A percentile compares a stretch with the other conserved stretches of the same genome.
These are phyloP conservation scores for Heimioporus sp. DNA, from an alignment of 768 basidiomycete genomes.

Conservation along the genomic window DNA sequence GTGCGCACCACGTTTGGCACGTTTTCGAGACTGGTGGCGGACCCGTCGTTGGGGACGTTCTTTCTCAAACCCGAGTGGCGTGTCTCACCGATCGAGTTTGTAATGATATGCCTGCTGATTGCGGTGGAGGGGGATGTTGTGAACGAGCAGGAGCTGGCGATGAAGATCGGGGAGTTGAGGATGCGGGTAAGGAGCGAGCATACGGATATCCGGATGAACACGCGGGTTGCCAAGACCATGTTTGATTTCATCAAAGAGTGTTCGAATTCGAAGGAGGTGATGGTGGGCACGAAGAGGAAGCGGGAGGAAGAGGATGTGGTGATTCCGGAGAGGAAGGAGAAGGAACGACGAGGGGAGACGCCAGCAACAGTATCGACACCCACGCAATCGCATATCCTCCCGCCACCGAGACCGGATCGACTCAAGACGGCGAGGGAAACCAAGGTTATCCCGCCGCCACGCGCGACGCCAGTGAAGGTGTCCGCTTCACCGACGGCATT, in stretches of 20 bases:
- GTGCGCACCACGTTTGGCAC: conserved; percentile 45
- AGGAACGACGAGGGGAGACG: conserved; percentile 13
- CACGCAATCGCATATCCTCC: conserved; percentile 1
- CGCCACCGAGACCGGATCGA: conserved; percentile 23
- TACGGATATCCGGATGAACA: conserved; percentile 66
- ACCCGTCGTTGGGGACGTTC: conserved; percentile 31
- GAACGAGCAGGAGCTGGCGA: conserved; percentile 39
- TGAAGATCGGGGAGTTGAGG: conserved; percentile 52
- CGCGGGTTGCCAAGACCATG: conserved; percentile 53
- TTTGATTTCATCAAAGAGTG: conserved; percentile 46
- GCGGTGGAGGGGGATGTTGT: conserved; percentile 44
- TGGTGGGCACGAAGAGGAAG: conserved; percentile 19
- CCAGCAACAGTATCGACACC: background rate
- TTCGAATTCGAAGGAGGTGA: background rate
- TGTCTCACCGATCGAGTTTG: conserved; percentile 69
- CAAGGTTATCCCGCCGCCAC: conserved; percentile 19
- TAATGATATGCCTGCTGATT: conserved; percentile 54
- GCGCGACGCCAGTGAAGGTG: conserved; percentile 1
- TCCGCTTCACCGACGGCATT: background rate
- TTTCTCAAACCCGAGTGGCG: conserved; percentile 45
- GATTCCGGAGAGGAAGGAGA: conserved; percentile 8
- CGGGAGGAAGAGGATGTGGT: conserved; percentile 19
- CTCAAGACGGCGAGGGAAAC: conserved; percentile 12
- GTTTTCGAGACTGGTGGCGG: conserved; percentile 44
- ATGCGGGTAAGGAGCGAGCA: conserved; percentile 50